Evolutionary conservation across 345 rosid genomes (phyloP).

Genomic region (Gossypium stocksii): DNA sequence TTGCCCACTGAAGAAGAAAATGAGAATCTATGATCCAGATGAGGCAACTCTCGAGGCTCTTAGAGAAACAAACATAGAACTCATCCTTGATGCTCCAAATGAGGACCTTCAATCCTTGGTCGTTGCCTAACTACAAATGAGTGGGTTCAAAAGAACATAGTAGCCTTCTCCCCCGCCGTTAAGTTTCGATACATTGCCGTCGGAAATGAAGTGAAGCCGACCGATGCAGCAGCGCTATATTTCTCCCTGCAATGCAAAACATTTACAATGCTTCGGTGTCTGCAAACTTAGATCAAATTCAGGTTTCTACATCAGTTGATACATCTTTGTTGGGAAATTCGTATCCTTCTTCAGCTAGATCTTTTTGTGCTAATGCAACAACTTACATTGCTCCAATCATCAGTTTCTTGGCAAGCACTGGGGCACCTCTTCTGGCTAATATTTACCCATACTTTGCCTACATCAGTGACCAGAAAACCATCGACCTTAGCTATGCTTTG

Average conservation of each 20-base stretch:
- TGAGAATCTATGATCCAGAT: conserved; percentile 40
- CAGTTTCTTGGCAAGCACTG: conserved; percentile 13
- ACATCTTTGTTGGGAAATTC: not conserved
- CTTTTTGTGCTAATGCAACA: not conserved
- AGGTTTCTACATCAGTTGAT: conserved; percentile 37
- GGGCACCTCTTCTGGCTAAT: conserved; percentile 33
- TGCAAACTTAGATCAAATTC: conserved; percentile 13
- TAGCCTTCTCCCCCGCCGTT: conserved; percentile 28
- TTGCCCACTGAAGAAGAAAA: conserved; percentile 15
- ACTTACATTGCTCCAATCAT: conserved; percentile 15
- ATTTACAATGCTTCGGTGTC: conserved; percentile 3
- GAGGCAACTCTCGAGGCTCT: conserved; percentile 36
- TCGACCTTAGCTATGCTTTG: conserved; percentile 15
- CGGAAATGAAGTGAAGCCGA: conserved; percentile 37
- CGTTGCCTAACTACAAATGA: conserved; percentile 11
- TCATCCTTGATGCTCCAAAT: conserved; percentile 27
- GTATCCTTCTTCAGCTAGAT: not conserved
- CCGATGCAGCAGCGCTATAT: not conserved
- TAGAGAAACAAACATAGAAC: conserved; percentile 29
- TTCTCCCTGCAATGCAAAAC: not conserved
- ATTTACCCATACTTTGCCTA: conserved; percentile 28
- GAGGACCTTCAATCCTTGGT: conserved; percentile 22
- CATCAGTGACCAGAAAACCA: not conserved
- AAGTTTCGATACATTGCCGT: conserved; percentile 22
- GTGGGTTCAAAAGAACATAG: conserved; percentile 33